Conservation (phyloP, 331 rosid species). For the Pyracantha coccinea region DNA sequence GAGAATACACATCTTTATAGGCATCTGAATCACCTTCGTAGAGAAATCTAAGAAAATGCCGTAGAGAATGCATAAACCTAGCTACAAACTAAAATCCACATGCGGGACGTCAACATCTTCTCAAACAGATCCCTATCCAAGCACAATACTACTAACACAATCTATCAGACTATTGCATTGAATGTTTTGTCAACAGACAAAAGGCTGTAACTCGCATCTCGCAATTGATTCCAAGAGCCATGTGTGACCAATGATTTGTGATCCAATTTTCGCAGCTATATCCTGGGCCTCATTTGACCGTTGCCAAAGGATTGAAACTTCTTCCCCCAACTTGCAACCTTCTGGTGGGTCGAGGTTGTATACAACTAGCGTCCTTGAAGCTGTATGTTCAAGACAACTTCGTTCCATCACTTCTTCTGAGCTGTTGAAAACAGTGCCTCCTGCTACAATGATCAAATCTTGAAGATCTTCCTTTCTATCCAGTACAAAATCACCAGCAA, state of each 20-base stretch:
- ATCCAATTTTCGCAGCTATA: constrained; percentile 44
- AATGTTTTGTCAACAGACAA: constrained; percentile 33
- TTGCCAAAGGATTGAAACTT: constrained; percentile 77
- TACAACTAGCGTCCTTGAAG: constrained; percentile 41
- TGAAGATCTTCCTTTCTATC: constrained; percentile 54
- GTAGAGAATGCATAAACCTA: not conserved
- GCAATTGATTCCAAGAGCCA: constrained; percentile 93
- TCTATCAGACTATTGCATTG: not conserved
- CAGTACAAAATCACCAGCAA: constrained; percentile 54
- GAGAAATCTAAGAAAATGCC: not conserved
- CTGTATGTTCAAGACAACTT: constrained; percentile 10
- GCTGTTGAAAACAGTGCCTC: constrained; percentile 51
- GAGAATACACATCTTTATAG: not conserved
- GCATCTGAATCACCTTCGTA: not conserved
- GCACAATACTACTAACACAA: not conserved
- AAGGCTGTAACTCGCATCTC: constrained; percentile 52
- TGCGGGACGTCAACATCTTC: not conserved
- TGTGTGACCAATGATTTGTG: constrained; percentile 65
- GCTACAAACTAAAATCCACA: not conserved
- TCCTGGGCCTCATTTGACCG: constrained; percentile 74
- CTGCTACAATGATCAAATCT: constrained; percentile 59
- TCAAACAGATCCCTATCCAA: not conserved
- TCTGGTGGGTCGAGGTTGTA: constrained; percentile 78
- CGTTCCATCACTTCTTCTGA: constrained; percentile 35
- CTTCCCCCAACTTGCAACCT: constrained; percentile 74